phyloP scores from a whole-genome alignment of 2,329 filamentous ascomycete species.

The Claviceps citrina region DNA sequence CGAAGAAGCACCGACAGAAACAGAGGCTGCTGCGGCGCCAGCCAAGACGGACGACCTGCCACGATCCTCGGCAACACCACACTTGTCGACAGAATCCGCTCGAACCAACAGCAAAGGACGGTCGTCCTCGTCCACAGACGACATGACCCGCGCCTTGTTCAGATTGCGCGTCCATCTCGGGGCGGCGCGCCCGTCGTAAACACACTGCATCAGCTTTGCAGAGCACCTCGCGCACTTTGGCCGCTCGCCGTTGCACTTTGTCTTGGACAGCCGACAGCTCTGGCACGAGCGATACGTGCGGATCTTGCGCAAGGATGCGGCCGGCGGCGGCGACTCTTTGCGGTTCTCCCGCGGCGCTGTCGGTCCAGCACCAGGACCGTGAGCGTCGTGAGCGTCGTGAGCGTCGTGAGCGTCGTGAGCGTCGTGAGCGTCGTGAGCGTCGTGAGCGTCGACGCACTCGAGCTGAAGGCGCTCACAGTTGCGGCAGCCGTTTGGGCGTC shows the following conservation, averaged over 20 bases:
- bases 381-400: constrained; percentile 20
- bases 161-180: constrained; percentile 23
- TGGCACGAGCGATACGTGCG: constrained; percentile 26
- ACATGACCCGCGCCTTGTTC: constrained; percentile 8
- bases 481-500: constrained; percentile 26
- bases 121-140: constrained; percentile 1
- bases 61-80: not conserved
- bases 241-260: constrained; percentile 26
- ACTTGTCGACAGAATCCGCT: not conserved
- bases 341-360: too few relatives aligned
- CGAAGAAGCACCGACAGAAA: not conserved
- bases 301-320: constrained; percentile 22
- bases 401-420: constrained; percentile 19
- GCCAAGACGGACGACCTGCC: constrained; percentile 2
- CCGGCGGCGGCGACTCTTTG: constrained; percentile 13
- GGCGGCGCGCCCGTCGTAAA: constrained; percentile 24
- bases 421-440: constrained; percentile 17
- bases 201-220: constrained; percentile 20
- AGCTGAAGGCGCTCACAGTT: constrained; percentile 28
- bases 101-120: too few relatives aligned
- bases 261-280: constrained; percentile 25
- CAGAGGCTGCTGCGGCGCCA: not conserved
- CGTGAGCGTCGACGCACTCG: constrained; percentile 24
- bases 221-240: constrained; percentile 23
- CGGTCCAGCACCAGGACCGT: too few relatives aligned